Evolutionary conservation across 495 filamentous ascomycete species (phyloP), one percentile per base, ranked within the genome.

Genomic region (Hypoxylon intermedium): DNA sequence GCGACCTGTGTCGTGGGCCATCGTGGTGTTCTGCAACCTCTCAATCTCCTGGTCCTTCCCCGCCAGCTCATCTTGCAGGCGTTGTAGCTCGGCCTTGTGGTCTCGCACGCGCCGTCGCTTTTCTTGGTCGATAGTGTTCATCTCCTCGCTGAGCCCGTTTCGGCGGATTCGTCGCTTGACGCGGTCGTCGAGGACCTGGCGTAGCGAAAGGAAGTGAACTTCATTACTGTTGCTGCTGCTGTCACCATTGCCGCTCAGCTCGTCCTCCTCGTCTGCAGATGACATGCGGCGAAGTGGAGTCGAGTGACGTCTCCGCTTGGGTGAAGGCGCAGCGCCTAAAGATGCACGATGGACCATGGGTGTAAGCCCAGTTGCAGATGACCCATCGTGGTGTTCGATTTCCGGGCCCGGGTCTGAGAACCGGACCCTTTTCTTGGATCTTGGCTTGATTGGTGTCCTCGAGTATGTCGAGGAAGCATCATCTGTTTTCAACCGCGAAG

Each of bases 131-230:
- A 91, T 85, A 15, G 71, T 73, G 70, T 89, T 92, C 57, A 90
- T 82, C 69, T 92, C 89, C 66, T 91, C 85, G 60, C 88, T 90
- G 30, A 94, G 71, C 21, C 89, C 85, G 57, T 86, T 85, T 16
- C 89, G 83, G 11, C 84, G 80, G 19, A 92, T 80, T 38, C 89
- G 82, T 18, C 90, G 83, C 68, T 87, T 85, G n/a, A 84, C 80
- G n/a, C 90, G 83, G 18, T 78, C 77, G 63, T 91, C 87, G 18
- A 93, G 70, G 3, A 88, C 81, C 20, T 89, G 84, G n/a, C 83
- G 79, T 24, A 92, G 74, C 0, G 90, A 87, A 2, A 82, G 81
- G 58, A 91, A 89, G 26, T 55, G 65, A 16, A 78, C 54, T 36
- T 75, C 68, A 11, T 70, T 68, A 44, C 52, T 56, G 62, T 52